Evolutionary conservation across 495 filamentous ascomycete species (phyloP).

Genomic region (Podospora bellae-mahoneyi): DNA sequence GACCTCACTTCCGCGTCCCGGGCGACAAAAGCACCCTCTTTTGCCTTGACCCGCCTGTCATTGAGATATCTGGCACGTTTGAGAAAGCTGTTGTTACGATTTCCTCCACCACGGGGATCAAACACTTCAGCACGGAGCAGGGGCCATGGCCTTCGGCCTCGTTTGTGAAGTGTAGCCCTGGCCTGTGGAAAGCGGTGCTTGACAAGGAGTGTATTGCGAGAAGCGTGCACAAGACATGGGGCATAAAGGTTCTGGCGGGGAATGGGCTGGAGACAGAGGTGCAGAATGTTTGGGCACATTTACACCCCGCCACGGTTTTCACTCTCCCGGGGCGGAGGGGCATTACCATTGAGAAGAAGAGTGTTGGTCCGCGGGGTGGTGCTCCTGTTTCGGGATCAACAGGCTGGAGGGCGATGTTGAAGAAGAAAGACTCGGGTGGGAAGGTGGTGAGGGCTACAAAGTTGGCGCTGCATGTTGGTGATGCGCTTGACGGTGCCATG

Average conservation of each 20-base stretch:
- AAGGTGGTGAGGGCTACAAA: slow-evolving; percentile 28
- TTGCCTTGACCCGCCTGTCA: not conserved
- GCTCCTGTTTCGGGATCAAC: slow-evolving; percentile 17
- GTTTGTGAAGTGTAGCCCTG: not conserved
- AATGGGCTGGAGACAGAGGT: slow-evolving; percentile 14
- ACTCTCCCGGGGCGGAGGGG: slow-evolving; percentile 23
- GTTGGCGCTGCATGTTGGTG: slow-evolving; percentile 40
- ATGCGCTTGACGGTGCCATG: slow-evolving; percentile 36
- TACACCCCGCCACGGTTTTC: slow-evolving; percentile 14
- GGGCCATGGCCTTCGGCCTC: not conserved
- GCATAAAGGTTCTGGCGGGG: slow-evolving; percentile 23
- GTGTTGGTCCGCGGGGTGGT: slow-evolving; percentile 14
- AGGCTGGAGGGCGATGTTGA: slow-evolving; percentile 29
- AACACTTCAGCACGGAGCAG: not conserved
- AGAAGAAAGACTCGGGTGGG: slow-evolving; percentile 28
- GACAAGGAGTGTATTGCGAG: not conserved
- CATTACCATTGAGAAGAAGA: slow-evolving; percentile 27
- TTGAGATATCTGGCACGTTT: not conserved
- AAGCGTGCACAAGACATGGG: slow-evolving; percentile 19
- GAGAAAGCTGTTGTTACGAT: not conserved
- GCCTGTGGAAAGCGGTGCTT: not conserved
- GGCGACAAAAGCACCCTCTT: not conserved
- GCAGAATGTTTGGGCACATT: slow-evolving; percentile 17
- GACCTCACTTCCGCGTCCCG: not conserved
- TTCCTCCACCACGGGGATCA: not conserved